A percentile compares a stretch with the other conserved stretches of the same genome.
These are phyloP conservation scores for Cutaneotrichosporon mucoides DNA, from an alignment of 1,284 basidiomycete genomes.

Conservation along the genomic window DNA sequence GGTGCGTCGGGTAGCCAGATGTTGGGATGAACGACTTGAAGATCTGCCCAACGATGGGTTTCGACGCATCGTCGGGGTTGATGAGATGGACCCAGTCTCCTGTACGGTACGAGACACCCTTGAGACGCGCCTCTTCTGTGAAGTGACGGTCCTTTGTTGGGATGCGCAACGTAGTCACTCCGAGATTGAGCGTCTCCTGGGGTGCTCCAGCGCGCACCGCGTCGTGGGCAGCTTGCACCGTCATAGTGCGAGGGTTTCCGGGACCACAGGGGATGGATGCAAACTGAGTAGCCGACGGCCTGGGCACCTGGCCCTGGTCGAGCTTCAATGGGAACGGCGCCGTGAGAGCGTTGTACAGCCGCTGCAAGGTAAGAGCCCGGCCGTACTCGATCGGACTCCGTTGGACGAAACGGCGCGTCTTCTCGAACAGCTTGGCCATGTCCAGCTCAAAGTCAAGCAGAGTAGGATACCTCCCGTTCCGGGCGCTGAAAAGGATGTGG, in stretches of 20 bases:
- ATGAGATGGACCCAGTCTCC: slow-evolving; percentile 90
- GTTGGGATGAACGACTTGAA: slow-evolving; percentile 76
- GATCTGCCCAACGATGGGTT: slow-evolving; percentile 86
- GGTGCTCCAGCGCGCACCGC: slow-evolving; percentile 53
- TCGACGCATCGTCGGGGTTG: slow-evolving; percentile 82
- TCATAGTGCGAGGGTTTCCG: slow-evolving; percentile 60
- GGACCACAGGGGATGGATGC: slow-evolving; percentile 74
- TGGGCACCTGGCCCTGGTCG: slow-evolving; percentile 54
- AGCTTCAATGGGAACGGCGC: slow-evolving; percentile 46
- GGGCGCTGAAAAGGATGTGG: slow-evolving; percentile 56
- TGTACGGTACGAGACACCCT: slow-evolving; percentile 66
- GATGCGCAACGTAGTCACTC: slow-evolving; percentile 70
- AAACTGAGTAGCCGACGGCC: slow-evolving; percentile 63
- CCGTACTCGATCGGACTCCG: slow-evolving; percentile 67
- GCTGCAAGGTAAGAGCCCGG: slow-evolving; percentile 69
- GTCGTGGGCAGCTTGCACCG: slow-evolving; percentile 51
- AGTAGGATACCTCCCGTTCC: slow-evolving; percentile 57
- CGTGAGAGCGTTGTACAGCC: slow-evolving; percentile 42
- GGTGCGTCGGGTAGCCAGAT: slow-evolving; percentile 49
- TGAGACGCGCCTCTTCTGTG: slow-evolving; percentile 74
- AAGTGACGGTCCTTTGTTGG: slow-evolving; percentile 68
- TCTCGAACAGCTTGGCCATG: slow-evolving; percentile 76
- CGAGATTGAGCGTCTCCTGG: slow-evolving; percentile 53
- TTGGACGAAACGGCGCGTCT: slow-evolving; percentile 70
- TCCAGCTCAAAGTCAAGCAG: slow-evolving; percentile 80